Percentiles rank a stretch among this genome's conserved stretches.
Conservation (phyloP, 2,329 filamentous ascomycete species). For the Chaetomium globosum region DNA sequence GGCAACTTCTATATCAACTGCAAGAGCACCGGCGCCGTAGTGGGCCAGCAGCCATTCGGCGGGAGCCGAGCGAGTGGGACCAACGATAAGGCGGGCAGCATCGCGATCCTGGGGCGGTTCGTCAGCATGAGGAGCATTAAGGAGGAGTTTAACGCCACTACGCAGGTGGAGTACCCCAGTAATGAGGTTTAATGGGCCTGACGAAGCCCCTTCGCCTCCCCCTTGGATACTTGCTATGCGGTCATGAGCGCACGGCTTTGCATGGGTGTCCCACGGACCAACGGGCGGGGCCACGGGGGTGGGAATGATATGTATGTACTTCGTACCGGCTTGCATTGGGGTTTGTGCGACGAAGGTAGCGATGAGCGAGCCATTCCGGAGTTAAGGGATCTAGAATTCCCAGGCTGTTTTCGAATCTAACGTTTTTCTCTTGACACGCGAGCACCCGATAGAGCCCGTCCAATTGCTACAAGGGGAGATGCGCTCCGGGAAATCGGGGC, state of each 20-base stretch:
- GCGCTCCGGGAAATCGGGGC: not conserved
- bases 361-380: conserved; percentile 16
- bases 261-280: not conserved
- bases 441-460: not conserved
- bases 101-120: conserved; percentile 54
- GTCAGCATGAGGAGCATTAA: conserved; percentile 57
- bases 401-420: conserved; percentile 10
- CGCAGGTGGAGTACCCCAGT: conserved; percentile 68
- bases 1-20: conserved; percentile 63
- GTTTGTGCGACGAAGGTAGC: not conserved
- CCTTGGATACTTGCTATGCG: not conserved
- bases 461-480: not conserved
- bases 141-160: conserved; percentile 71
- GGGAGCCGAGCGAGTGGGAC: conserved; percentile 57
- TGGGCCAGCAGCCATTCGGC: conserved; percentile 60
- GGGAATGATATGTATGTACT: conserved; percentile 2
- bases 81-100: conserved; percentile 60
- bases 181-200: conserved; percentile 59
- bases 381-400: conserved; percentile 12
- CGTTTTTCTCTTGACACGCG: conserved; percentile 9
- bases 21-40: conserved; percentile 59
- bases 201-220: not conserved
- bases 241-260: not conserved
- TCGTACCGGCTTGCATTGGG: not conserved
- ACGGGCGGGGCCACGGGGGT: not conserved